Evolutionary conservation across 495 filamentous ascomycete species (phyloP), one percentile per base, ranked within the genome.

Genomic region (Saxophila tyrrhenica): DNA sequence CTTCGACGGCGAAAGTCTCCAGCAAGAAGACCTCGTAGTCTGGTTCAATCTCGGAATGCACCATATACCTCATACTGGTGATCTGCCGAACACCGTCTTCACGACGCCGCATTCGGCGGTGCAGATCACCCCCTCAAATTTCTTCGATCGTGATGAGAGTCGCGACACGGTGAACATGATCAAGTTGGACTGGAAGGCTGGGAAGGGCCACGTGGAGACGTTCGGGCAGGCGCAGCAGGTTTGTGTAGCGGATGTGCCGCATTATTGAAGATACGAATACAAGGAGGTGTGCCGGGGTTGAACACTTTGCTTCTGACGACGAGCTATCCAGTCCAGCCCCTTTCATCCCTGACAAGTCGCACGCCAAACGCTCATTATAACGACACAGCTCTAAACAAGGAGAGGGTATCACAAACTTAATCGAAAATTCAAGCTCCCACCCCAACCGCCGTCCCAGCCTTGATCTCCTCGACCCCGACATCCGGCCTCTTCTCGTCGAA

Each of bases 31-130:
- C 58, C 53, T 83, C 39, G 73, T 76, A 38, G 35, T 76, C n/a
- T 75, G 69, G 65, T 70, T 78, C 59, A 78, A 79, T 56, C 65
- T 82, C 11, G 78, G 78, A 17, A 79, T 76, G 69, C 76, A 81
- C 58, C 78, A 80, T 57, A 63, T 80, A 16, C 76, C 78, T 11
- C 53, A 56, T 23, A 52, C 56, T 20, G 53, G 54, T 23, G 58
- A 60, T 45, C 25, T 60, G n/a, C 58, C 58, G 7, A 60, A 60
- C 21, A 60, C 58, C 7, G 29, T 60, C 41, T 51, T 56, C 41
- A 55, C 56, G 35, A 60, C 58, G 9, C 25, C 47, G 46, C 24
- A 55, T 23, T 52, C 35, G 7, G 55, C 52, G 32, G 44, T 60
- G 15, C 56, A 56, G 58, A 52, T 60, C 49, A 29, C 55, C 29